phyloP scores from a whole-genome alignment of 2,329 filamentous ascomycete genomes.

The Aspergillus transmontanensis region DNA sequence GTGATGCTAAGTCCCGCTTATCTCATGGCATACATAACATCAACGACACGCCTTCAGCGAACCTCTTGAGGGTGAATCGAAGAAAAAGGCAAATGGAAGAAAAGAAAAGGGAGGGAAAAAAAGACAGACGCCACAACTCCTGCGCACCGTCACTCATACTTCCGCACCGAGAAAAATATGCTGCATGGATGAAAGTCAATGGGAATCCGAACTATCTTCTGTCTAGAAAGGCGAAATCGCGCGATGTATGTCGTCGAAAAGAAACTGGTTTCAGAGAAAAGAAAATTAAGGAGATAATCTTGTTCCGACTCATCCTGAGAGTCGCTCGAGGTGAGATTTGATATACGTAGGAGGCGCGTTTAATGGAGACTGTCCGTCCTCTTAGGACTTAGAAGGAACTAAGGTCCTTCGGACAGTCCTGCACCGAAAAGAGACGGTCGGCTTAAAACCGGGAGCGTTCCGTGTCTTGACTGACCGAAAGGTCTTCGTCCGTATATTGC shows the following conservation, averaged over 20 bases:
- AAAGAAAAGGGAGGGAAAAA: slow-evolving; percentile 2
- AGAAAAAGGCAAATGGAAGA: background rate
- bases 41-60: slow-evolving; percentile 6
- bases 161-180: background rate
- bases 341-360: background rate
- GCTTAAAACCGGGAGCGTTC: background rate
- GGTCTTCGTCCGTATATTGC: background rate
- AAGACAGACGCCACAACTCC: slow-evolving; percentile 14
- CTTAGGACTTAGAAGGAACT: background rate
- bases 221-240: background rate
- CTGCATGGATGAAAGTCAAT: background rate
- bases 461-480: background rate
- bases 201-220: background rate
- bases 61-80: background rate
- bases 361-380: background rate
- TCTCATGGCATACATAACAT: slow-evolving; percentile 21
- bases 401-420: background rate
- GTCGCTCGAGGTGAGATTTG: background rate
- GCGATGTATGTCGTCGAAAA: background rate
- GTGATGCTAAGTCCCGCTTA: slow-evolving; percentile 24
- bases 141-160: slow-evolving; percentile 10
- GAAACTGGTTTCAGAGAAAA: background rate
- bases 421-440: background rate
- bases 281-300: background rate
- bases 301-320: background rate